Evolutionary conservation across 139 green algal species (phyloP).

Genomic region (Pycnococcus provasolii): DNA sequence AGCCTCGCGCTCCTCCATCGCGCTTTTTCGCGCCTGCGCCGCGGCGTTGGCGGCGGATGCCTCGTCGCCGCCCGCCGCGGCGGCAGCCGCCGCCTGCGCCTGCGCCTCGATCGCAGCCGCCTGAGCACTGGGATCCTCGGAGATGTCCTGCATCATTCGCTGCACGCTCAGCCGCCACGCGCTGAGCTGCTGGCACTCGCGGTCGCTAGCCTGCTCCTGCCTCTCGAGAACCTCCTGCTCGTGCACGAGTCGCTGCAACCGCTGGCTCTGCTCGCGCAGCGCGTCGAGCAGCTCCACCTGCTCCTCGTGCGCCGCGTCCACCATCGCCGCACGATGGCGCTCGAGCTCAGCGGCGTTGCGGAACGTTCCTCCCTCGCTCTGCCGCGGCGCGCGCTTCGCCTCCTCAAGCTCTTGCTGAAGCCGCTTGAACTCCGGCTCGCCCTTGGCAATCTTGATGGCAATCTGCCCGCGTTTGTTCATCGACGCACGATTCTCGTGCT

Average conservation of each 20-base stretch:
- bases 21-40: background rate
- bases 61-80: too few relatives aligned
- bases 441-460: background rate
- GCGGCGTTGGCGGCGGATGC: too few relatives aligned
- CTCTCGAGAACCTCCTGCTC: slow-evolving; percentile 1
- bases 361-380: background rate
- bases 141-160: background rate
- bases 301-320: background rate
- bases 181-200: background rate
- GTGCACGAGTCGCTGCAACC: slow-evolving; percentile 13
- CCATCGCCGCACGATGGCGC: background rate
- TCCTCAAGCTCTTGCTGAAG: slow-evolving; percentile 21
- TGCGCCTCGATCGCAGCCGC: background rate
- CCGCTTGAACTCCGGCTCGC: slow-evolving; percentile 19
- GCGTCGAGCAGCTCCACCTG: background rate
- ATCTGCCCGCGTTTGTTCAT: background rate
- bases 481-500: too few relatives aligned
- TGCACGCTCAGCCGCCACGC: background rate
- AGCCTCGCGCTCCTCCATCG: background rate
- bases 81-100: too few relatives aligned
- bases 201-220: background rate
- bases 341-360: background rate
- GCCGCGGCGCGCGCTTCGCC: background rate
- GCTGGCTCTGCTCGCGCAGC: slow-evolving; percentile 2
- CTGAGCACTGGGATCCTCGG: background rate